Base-by-base conservation (phyloP, 371 early-diverging fungal genomes). In the Choanephora cucurbitarum region DNA sequence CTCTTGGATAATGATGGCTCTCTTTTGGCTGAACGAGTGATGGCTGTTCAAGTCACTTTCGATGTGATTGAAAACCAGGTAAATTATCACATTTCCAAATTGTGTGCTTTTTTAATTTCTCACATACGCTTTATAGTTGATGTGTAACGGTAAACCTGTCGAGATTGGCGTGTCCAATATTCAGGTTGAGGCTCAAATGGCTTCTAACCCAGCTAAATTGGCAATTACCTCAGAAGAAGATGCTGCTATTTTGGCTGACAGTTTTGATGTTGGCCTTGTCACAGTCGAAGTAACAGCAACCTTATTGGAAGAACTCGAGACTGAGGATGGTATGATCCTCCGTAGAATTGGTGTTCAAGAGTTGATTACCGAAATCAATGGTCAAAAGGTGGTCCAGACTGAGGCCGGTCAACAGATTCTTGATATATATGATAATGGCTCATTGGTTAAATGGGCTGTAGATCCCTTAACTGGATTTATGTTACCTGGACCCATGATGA, bases 241-340 rank as follows among this genome's bases (percentile, higher is more conserved):
- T 21, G 72, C 72, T 21, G 71, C 75, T 2, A n/a, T 74, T 10
- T 52, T 84, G 13, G 75, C 69, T 41, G 73, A 70, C 48, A 76
- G 71, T 34, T 89, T 89, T 53, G 89, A 88, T 55, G 60, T 72
- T 48, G 91, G 91, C 4, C 70, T 91, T 31, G 87, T 87, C 34
- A 85, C 81, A 18, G 84, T 91, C 18, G 79, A 88, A 67, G 83
- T 91, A 40, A 76, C 76, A 22, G 86, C 86, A 34, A 60, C 72
- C 21, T 41, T 78, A 18, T 65, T 84, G 42, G 84, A 85, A 39
- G 75, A 79, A 52, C 49, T 79, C 15, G 60, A 73, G 49, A 72
- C 79, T 6, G 81, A 81, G 10, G 88, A 87, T 44, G 81, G 81
- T 18, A 59, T 78, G 44, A 37, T 69, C 22, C 65, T 79, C 66